phyloP scores from a whole-genome alignment of 164 flowering plant genomes.

The Stephania cephalantha region DNA sequence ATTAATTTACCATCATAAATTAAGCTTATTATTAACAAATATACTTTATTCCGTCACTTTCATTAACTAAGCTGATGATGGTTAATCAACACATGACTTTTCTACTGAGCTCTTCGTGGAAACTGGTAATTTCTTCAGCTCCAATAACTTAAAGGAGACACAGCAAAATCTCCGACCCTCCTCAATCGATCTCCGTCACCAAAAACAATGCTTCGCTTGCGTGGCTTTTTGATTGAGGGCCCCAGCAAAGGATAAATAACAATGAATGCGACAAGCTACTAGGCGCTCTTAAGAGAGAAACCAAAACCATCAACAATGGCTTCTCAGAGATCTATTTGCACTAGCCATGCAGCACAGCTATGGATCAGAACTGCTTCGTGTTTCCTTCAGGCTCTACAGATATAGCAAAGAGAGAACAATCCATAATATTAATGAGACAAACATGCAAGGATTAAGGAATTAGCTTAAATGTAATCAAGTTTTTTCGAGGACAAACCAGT shows the following conservation, averaged over 20 bases:
- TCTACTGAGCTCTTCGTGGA: background rate
- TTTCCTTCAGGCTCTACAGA: slow-evolving; percentile 23
- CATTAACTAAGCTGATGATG: background rate
- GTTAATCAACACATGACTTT: background rate
- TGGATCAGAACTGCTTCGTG: slow-evolving; percentile 18
- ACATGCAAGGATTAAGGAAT: background rate
- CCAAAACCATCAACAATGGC: background rate
- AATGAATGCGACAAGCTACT: background rate
- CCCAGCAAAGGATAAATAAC: background rate
- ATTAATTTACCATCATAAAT: no score
- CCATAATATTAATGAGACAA: background rate
- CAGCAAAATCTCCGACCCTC: background rate
- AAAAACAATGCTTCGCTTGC: background rate
- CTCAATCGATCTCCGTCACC: background rate
- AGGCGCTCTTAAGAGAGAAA: no score
- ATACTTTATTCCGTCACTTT: background rate
- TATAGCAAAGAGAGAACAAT: background rate
- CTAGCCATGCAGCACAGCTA: background rate
- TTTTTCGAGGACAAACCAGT: slow-evolving; percentile 20
- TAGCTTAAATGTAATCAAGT: background rate
- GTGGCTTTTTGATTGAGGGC: background rate
- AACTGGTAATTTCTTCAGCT: background rate
- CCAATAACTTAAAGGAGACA: background rate
- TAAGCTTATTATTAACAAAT: background rate
- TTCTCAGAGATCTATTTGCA: background rate